Conservation (phyloP, 768 basidiomycete species). For the Trametes punicea region DNA sequence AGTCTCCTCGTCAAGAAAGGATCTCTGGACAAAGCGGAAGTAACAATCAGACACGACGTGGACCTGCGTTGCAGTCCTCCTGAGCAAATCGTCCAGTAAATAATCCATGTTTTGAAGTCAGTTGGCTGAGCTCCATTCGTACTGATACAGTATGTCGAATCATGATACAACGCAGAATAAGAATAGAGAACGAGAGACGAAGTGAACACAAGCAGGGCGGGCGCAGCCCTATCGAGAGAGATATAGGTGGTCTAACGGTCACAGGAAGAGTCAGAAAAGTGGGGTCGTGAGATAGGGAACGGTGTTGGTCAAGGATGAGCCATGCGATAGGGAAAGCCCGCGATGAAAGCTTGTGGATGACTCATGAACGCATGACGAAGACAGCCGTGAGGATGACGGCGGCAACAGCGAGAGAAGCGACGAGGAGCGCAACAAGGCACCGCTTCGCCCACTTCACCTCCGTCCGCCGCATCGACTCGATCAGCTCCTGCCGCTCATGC, state of each 20-base stretch:
- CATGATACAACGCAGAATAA: not conserved
- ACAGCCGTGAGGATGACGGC: slow-evolving; percentile 18
- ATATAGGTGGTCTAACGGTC: not conserved
- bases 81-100: too few relatives aligned
- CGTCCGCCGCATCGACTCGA: slow-evolving; percentile 32
- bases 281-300: not conserved
- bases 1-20: too few relatives aligned
- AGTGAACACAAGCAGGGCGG: not conserved
- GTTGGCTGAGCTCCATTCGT: not conserved
- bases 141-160: slow-evolving; percentile 1
- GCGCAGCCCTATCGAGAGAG: not conserved
- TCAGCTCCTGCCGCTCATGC: slow-evolving; percentile 32
- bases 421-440: slow-evolving; percentile 31
- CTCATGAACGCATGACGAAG: slow-evolving; percentile 21
- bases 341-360: not conserved
- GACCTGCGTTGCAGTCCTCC: too few relatives aligned
- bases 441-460: slow-evolving; percentile 44
- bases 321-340: too few relatives aligned
- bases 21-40: too few relatives aligned
- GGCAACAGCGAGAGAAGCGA: slow-evolving; percentile 19
- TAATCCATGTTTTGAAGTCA: not conserved
- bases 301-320: not conserved
- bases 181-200: not conserved
- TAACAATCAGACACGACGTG: too few relatives aligned
- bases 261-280: not conserved